Evolutionary conservation across 345 rosid genomes (phyloP).

Genomic region (Hibiscus mutabilis): DNA sequence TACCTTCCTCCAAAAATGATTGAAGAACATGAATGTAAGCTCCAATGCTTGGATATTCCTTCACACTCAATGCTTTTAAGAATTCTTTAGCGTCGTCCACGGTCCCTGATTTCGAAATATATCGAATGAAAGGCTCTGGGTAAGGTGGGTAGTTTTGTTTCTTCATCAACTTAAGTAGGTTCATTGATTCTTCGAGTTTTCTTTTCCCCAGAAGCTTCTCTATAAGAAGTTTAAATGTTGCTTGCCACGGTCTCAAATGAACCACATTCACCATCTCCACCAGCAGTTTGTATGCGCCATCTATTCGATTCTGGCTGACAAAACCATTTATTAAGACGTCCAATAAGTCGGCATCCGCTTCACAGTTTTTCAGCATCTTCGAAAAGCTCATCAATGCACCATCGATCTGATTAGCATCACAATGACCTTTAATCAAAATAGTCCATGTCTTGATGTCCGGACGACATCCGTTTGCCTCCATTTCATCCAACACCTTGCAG

Average conservation of each 20-base stretch:
- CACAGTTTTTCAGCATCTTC: slow-evolving; percentile 41
- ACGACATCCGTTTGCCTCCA: slow-evolving; percentile 55
- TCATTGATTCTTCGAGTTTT: slow-evolving; percentile 67
- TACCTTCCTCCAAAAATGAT: slow-evolving; percentile 66
- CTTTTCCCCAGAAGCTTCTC: slow-evolving; percentile 57
- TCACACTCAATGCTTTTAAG: slow-evolving; percentile 54
- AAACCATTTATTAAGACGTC: slow-evolving; percentile 64
- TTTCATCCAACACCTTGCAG: slow-evolving; percentile 45
- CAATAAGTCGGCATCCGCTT: slow-evolving; percentile 59
- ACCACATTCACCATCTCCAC: slow-evolving; percentile 46
- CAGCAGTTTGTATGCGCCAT: slow-evolving; percentile 58
- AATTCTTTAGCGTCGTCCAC: slow-evolving; percentile 58
- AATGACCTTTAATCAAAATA: slow-evolving; percentile 68
- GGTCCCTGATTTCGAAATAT: slow-evolving; percentile 67
- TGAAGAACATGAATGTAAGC: slow-evolving; percentile 48
- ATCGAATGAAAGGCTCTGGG: slow-evolving; percentile 53
- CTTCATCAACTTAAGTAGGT: slow-evolving; percentile 68
- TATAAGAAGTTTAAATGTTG: slow-evolving; percentile 60
- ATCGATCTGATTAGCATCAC: slow-evolving; percentile 51
- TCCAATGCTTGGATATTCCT: slow-evolving; percentile 49
- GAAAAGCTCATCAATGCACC: slow-evolving; percentile 54
- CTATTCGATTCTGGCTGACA: slow-evolving; percentile 43
- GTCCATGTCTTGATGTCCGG: slow-evolving; percentile 91
- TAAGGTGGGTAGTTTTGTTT: slow-evolving; percentile 48
- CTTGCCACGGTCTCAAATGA: slow-evolving; percentile 71